Percentiles rank a stretch among this genome's conserved stretches.
Evolutionary conservation across 345 rosid genomes (phyloP).

Genomic region (Mercurialis annua): DNA sequence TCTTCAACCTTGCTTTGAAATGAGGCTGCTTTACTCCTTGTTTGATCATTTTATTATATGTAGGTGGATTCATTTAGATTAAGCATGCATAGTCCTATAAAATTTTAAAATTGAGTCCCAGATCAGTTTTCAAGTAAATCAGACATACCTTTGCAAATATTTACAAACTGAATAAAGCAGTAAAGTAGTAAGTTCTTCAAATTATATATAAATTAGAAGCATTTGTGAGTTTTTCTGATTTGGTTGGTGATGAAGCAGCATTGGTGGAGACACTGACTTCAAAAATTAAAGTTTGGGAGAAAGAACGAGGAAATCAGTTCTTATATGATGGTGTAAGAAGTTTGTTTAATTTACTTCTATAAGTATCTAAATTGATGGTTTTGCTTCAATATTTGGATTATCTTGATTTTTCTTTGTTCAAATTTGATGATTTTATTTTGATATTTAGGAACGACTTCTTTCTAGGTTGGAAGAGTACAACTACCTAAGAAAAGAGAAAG

Average conservation of each 20-base stretch:
- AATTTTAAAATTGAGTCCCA: too few species aligned
- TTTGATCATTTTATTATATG: too few species aligned
- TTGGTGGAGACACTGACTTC: constrained; percentile 53
- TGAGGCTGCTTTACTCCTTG: too few species aligned
- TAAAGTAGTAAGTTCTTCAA: background rate
- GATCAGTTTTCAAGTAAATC: too few species aligned
- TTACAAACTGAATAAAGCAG: too few species aligned
- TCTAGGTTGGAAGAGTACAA: constrained; percentile 59
- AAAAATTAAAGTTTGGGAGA: constrained; percentile 61
- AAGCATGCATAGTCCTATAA: too few species aligned
- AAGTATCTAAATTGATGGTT: background rate
- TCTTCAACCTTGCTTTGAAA: background rate
- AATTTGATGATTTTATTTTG: background rate
- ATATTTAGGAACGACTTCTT: constrained; percentile 48
- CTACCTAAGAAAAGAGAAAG: constrained; percentile 50
- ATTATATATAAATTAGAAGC: background rate
- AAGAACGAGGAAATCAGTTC: constrained; percentile 57
- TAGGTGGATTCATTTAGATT: too few species aligned
- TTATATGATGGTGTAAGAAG: constrained; percentile 74
- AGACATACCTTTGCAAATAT: too few species aligned
- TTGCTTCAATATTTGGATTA: background rate
- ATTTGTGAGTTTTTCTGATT: background rate
- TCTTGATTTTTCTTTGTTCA: background rate
- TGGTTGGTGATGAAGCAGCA: constrained; percentile 37
- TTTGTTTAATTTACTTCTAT: background rate